Conservation (phyloP, 495 filamentous ascomycete genomes). For the Neurospora sp. region DNA sequence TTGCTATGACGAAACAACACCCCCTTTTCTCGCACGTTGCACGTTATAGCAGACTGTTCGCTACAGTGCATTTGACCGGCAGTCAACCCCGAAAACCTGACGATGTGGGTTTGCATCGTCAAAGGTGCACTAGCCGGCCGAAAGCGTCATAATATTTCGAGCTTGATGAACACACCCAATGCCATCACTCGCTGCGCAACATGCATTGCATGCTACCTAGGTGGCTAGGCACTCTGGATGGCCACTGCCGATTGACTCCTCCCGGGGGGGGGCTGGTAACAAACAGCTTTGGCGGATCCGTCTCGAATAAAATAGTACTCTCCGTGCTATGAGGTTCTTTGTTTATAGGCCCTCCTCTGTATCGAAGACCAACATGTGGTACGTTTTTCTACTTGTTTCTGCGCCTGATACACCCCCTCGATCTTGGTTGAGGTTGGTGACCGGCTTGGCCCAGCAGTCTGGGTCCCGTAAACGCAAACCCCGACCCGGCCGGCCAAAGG, state of each 20-base stretch:
- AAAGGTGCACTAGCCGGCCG: constrained; percentile 11
- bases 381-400: background rate
- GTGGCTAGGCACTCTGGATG: background rate
- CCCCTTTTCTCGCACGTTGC: background rate
- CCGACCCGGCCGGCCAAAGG: background rate
- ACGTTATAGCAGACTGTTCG: background rate
- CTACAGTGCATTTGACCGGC: background rate
- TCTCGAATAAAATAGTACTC: background rate
- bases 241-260: constrained; percentile 1
- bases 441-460: constrained; percentile 1
- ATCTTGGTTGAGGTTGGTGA: background rate
- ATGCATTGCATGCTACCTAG: constrained; percentile 6
- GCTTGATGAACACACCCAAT: constrained; percentile 1
- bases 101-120: background rate
- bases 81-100: background rate
- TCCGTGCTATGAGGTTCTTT: background rate
- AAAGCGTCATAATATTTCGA: constrained; percentile 2
- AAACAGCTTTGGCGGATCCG: background rate
- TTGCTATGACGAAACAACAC: background rate
- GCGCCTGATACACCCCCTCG: background rate
- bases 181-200: constrained; percentile 9
- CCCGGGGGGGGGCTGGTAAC: constrained; percentile 12
- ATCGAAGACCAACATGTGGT: background rate
- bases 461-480: background rate
- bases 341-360: background rate